Evolutionary conservation across 768 basidiomycete species (phyloP), one percentile per base, ranked within the genome.

Genomic region (Tulasnella sp.): DNA sequence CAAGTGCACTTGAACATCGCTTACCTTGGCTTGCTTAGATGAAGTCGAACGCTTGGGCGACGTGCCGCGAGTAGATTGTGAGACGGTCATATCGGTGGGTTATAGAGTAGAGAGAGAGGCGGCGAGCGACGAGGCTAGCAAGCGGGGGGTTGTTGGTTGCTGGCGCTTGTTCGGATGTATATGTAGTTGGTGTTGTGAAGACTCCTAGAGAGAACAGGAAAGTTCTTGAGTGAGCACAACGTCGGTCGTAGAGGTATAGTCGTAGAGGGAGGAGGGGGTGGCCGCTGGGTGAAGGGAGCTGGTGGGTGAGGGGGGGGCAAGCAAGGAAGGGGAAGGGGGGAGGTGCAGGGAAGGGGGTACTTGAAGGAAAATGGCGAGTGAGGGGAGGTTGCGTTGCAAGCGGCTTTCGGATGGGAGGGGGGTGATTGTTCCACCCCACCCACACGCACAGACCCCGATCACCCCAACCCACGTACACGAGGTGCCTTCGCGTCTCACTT

Each of bases 371-470:
- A 59, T 59, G 52, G 52, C n/a, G n/a, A 17, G 40, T 19, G 26
- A 22, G 52, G 52, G 8, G n/a, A 29, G 26, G 52, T 59, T 59
- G 52, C 52, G 52, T 59, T 59, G 52, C 52, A 59, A 59, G 47
- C 47, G 40, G 69, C 69, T 44, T 36, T 70, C 69, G 69, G 69
- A 70, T 70, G 52, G 22, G 52, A 22, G 52, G 52, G 12, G 52
- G 26, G 52, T 59, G 69, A 70, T 70, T 70, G 69, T 47, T 35
- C 69, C 42, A 70, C 69, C 52, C 69, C 69, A 70, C 42, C 40
- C 69, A 70, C 69, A 36, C 69, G 69, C 69, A 52, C 42, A 70
- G 69, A 70, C 69, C 69, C 69, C 69, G 35, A 26, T 35, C 69
- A 70, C 69, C 69, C 69, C 26, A 16, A 19, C 17, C 34, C 42